phyloP scores from a whole-genome alignment of 116 monocot genomes.

The Posidonia oceanica region DNA sequence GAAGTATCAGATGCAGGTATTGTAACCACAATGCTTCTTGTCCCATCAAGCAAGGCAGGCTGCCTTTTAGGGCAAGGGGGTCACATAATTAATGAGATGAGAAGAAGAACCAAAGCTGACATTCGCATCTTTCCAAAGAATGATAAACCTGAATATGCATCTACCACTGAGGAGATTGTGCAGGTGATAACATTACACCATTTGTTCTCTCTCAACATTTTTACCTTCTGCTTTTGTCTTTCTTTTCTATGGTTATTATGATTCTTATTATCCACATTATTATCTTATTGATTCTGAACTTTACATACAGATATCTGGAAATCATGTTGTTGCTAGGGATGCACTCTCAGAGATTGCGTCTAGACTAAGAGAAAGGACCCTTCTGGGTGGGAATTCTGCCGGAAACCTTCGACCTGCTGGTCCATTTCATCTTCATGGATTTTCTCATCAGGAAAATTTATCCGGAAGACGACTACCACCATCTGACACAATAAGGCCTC shows the following conservation, averaged over 20 bases:
- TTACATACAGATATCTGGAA: constrained; percentile 52
- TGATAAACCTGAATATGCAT: constrained; percentile 17
- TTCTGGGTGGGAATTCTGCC: constrained; percentile 23
- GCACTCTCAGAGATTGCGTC: constrained; percentile 55
- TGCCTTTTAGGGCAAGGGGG: constrained; percentile 74
- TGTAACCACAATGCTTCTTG: constrained; percentile 47
- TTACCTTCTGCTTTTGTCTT: too few species aligned
- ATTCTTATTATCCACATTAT: too few species aligned
- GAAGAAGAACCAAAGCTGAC: constrained; percentile 47
- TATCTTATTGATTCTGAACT: background rate
- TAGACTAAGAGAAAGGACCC: constrained; percentile 61
- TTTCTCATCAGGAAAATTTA: constrained; percentile 22
- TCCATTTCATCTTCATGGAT: constrained; percentile 21
- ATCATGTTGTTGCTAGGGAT: constrained; percentile 35
- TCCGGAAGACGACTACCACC: constrained; percentile 23
- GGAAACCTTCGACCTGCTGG: constrained; percentile 16
- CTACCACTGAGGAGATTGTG: background rate
- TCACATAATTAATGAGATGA: constrained; percentile 62
- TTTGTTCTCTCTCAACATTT: too few species aligned
- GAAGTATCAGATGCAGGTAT: constrained; percentile 13
- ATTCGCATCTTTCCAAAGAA: constrained; percentile 51
- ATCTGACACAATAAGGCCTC: constrained; percentile 9
- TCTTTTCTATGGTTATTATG: too few species aligned
- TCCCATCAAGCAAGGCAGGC: constrained; percentile 60
- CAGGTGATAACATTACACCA: background rate